Base-by-base conservation (phyloP, 1,139 yeast genomes). In the Cylindricascospora bacillispora region DNA sequence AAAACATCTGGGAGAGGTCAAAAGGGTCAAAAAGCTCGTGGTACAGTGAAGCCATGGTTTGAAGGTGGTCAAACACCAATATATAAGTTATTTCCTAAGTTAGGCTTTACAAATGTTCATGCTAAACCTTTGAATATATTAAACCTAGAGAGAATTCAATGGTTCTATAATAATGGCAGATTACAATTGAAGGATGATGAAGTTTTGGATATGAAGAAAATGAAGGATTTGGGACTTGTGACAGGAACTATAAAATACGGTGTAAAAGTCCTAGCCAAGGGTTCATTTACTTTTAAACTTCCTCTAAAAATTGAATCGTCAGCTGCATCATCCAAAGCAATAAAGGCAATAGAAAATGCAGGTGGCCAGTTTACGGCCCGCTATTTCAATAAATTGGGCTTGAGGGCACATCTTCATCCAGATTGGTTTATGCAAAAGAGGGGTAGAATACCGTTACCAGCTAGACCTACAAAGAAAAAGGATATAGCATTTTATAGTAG, bases 51-150 rank as follows among this genome's bases (percentile, higher is more conserved):
- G 35, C 72, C 79, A 39, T 83, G 93, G 89, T 82, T 86, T 54
- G 98, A 89, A 63, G 99, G 99, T 70, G 98, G 98, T 51, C 99
- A 89, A 56, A 89, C 98, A 1, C 97, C 97, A 15, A 77, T 77
- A 46, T 80, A 74, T 51, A 80, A 80, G 55, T 62, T 85, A 37
- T 83, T 85, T 56, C 97, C 97, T 31, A 86, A 89, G 54, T 66
- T 78, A 36, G 98, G 98, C 7, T 85, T 86, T 63, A 70, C 72
- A 45, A 67, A 78, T 44, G 65, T 66, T 10, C 68, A 67, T 43
- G 65, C 63, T 19, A 59, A 59, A 39, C 64, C 64, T 13, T 60
- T 67, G 40, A 60, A 63, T 26, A 73, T 68, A 43, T 45, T 79
- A 35, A 73, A 74, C 46, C 59, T 79, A 49, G 63, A 58, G 18